Evolutionary conservation across 1,284 basidiomycete species (phyloP), one percentile per base, ranked within the genome.

Genomic region (Ganoderma boninense): DNA sequence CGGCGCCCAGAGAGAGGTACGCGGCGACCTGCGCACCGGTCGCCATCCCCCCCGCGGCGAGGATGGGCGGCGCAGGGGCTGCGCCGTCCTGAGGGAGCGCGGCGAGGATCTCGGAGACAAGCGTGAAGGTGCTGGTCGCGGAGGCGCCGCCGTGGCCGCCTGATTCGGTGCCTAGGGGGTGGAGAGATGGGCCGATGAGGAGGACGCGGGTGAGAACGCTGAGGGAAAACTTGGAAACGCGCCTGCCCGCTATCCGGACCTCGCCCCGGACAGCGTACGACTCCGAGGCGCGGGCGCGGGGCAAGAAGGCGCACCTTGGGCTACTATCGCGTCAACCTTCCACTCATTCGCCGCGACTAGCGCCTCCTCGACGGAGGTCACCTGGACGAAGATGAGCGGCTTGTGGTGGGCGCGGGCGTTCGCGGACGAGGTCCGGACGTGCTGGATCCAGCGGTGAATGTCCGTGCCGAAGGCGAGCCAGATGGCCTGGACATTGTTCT

Each of bases 391-490:
- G 42, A 94, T 82, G 57, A 86, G 80, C 0, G 89, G 90, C 77
- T 79, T 84, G 70, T 82, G 81, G 43, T 65, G 73, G 74, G 65
- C 78, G 79, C 46, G 81, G 81, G 71, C 80, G 80, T 78, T 46
- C 7, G 75, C 73, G 76, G 92, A 87, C 65, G 85, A 81, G 13
- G 84, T 79, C 66, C 90, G 90, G 57, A 93, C 83, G 69, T 85
- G 84, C 29, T 84, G 76, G 54, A 92, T 84, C 92, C 92, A 94
- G 68, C 82, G 80, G 11, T 81, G 80, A n/a, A 93, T 71, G 73
- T 90, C 79, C 52, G 82, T 78, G 1, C 93, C 93, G 77, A 92
- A 94, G 0, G 92, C 84, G 60, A 95, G 82, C 93, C 93, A 95
- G 64, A 95, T 80, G 10, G 91, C 91, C 64, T 84, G 83, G 18